Conservation (phyloP, 345 rosid species). For the Citrus trifoliata region DNA sequence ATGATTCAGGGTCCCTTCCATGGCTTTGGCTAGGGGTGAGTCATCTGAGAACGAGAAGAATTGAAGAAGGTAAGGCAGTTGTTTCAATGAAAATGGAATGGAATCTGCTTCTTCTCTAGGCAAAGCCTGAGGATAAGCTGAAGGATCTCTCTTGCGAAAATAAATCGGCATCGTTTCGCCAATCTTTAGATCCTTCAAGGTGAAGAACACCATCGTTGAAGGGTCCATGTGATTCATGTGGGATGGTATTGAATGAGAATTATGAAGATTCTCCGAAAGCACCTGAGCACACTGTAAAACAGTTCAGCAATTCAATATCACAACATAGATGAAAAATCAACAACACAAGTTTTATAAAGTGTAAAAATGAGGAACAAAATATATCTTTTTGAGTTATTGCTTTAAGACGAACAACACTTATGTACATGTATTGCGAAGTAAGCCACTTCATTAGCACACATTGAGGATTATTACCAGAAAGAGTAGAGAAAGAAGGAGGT, state of each 20-base stretch:
- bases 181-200: neutral
- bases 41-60: slow-evolving; percentile 17
- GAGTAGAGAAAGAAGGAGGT: neutral
- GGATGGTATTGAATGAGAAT: neutral
- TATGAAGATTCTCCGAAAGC: neutral
- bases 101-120: slow-evolving; percentile 20
- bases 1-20: slow-evolving; percentile 13
- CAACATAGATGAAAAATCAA: no score
- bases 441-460: neutral
- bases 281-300: neutral
- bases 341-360: no score
- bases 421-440: neutral
- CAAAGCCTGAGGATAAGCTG: neutral
- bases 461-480: neutral
- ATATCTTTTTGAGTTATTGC: no score
- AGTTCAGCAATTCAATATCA: neutral
- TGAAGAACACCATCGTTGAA: neutral
- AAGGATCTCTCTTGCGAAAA: neutral
- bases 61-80: slow-evolving; percentile 7
- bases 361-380: no score
- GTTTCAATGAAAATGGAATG: slow-evolving; percentile 18
- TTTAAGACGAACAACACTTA: neutral
- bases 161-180: neutral
- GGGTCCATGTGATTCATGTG: neutral
- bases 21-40: slow-evolving; percentile 20